These are phyloP conservation scores for Xylaria cubensis DNA, from an alignment of 495 filamentous ascomycete genomes.

Conservation along the genomic window DNA sequence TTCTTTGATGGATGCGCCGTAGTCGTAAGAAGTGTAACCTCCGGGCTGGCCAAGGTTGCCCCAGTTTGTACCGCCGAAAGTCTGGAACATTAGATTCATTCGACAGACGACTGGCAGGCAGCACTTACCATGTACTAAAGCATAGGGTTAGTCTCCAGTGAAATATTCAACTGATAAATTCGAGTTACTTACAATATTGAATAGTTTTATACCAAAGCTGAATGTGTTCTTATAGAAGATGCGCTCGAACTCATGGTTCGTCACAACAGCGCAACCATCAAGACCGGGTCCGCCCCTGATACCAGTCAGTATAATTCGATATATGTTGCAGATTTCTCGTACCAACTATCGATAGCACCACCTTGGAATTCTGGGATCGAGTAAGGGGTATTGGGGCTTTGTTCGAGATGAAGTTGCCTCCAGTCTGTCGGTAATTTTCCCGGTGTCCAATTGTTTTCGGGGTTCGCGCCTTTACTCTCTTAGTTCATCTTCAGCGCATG, in stretches of 20 bases:
- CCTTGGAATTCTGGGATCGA: conserved; percentile 77
- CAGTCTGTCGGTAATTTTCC: conserved; percentile 53
- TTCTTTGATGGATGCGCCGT: conserved; percentile 71
- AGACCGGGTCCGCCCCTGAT: conserved; percentile 73
- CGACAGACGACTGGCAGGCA: not conserved
- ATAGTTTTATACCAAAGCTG: conserved; percentile 53
- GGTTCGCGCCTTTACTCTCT: conserved; percentile 3
- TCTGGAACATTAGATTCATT: conserved; percentile 37
- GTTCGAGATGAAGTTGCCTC: conserved; percentile 56
- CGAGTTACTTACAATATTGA: conserved; percentile 49
- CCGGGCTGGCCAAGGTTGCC: conserved; percentile 77
- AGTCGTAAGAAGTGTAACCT: conserved; percentile 79
- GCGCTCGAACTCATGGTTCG: conserved; percentile 74
- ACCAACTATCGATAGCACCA: conserved; percentile 67
- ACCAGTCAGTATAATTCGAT: not conserved
- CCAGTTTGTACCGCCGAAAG: conserved; percentile 83
- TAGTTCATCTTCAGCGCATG: not conserved
- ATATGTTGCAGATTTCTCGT: too few relatives aligned
- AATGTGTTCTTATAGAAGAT: conserved; percentile 85
- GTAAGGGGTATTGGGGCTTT: conserved; percentile 71
- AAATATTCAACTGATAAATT: not conserved
- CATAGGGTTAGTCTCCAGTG: not conserved
- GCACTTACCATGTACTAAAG: conserved; percentile 19
- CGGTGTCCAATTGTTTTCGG: conserved; percentile 52
- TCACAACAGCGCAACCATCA: conserved; percentile 64